Conservation (phyloP, 106 monocot species). For the Narthecium ossifragum region DNA sequence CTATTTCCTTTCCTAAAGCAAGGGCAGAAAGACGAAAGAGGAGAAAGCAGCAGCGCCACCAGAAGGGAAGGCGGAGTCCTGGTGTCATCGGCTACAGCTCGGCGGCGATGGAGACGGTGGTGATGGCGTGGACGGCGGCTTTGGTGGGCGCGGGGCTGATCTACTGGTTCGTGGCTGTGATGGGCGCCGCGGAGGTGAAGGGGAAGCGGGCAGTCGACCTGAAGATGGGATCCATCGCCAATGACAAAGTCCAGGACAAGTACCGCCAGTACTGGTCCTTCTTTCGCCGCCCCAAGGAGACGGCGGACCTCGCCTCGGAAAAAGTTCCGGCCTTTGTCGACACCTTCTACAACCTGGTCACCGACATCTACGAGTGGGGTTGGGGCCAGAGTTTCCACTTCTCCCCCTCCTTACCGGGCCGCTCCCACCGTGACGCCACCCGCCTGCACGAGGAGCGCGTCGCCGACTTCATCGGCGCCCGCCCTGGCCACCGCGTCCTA, state of each 20-base stretch:
- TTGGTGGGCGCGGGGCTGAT: too few species aligned
- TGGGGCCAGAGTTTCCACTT: constrained; percentile 86
- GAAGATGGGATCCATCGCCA: constrained; percentile 55
- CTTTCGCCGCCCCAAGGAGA: constrained; percentile 68
- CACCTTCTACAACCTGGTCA: constrained; percentile 85
- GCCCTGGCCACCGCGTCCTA: constrained; percentile 37
- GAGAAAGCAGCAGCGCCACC: too few species aligned
- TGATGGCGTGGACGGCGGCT: too few species aligned
- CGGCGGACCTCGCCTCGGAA: constrained; percentile 8
- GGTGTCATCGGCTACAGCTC: too few species aligned
- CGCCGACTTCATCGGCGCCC: constrained; percentile 45
- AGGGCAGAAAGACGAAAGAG: too few species aligned
- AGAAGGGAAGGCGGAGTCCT: too few species aligned
- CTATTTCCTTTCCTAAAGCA: too few species aligned
- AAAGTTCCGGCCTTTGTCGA: constrained; percentile 73
- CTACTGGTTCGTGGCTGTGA: constrained; percentile 82
- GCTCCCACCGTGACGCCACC: constrained; percentile 53
- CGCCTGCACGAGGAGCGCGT: constrained; percentile 66
- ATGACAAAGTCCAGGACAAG: constrained; percentile 56
- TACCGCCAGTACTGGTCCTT: constrained; percentile 82
- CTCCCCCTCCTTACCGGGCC: constrained; percentile 52
- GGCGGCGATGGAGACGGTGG: too few species aligned
- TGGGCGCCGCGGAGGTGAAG: constrained; percentile 75
- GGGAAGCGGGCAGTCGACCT: constrained; percentile 69
- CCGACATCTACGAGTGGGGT: constrained; percentile 80